Conservation (phyloP, 2,329 filamentous ascomycete species). For the Nemania diffusa region DNA sequence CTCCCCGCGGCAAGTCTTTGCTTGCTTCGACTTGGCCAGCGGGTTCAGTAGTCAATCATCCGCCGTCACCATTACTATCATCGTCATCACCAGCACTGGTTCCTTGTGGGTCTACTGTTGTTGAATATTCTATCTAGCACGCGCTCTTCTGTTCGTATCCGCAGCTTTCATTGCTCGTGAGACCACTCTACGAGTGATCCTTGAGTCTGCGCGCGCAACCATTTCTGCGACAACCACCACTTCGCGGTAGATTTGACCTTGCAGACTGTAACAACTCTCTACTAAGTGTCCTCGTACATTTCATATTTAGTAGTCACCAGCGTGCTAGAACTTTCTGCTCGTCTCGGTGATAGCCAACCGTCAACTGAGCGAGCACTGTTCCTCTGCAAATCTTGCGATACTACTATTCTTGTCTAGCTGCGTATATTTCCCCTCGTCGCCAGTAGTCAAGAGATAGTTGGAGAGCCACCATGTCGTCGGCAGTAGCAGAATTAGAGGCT, state of each 20-base stretch:
- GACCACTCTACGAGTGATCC: slow-evolving; percentile 31
- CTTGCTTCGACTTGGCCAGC: slow-evolving; percentile 37
- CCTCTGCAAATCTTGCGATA: slow-evolving; percentile 40
- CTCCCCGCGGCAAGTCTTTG: slow-evolving; percentile 38
- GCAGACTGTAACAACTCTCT: slow-evolving; percentile 45
- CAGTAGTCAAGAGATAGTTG: slow-evolving; percentile 40
- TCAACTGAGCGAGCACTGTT: slow-evolving; percentile 36
- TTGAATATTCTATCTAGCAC: slow-evolving; percentile 17
- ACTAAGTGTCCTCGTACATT: slow-evolving; percentile 42
- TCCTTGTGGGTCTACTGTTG: slow-evolving; percentile 27
- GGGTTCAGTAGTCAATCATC: slow-evolving; percentile 38
- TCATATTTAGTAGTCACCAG: slow-evolving; percentile 45
- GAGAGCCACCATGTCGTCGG: slow-evolving; percentile 72
- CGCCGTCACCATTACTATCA: slow-evolving; percentile 13
- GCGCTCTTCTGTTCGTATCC: slow-evolving; percentile 33
- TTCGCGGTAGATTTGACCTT: slow-evolving; percentile 44
- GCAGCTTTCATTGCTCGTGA: slow-evolving; percentile 22
- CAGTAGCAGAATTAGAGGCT: slow-evolving; percentile 90
- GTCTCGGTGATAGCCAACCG: slow-evolving; percentile 45
- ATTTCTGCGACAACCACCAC: slow-evolving; percentile 27
- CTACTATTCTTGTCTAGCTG: slow-evolving; percentile 40
- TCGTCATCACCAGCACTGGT: slow-evolving; percentile 23
- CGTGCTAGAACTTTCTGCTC: slow-evolving; percentile 41
- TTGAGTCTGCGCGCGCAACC: slow-evolving; percentile 31
- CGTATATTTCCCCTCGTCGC: slow-evolving; percentile 44